phyloP scores from a whole-genome alignment of 768 basidiomycete genomes.

The Lentinula sp. region DNA sequence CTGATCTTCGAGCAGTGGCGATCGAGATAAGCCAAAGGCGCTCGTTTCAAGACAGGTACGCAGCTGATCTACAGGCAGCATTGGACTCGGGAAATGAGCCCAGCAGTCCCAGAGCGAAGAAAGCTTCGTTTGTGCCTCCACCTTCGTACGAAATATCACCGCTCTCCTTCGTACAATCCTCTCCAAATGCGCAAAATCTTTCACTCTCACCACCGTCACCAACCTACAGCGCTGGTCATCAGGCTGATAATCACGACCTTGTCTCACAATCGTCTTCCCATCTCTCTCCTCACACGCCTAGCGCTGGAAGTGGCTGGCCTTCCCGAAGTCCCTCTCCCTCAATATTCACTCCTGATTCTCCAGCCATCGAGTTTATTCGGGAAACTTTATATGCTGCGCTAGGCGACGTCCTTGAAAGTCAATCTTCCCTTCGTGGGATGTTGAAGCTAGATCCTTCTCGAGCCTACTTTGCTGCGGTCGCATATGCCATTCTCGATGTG shows the following conservation, averaged over 20 bases:
- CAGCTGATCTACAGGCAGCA: slow-evolving; percentile 69
- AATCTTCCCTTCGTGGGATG: slow-evolving; percentile 45
- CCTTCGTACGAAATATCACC: slow-evolving; percentile 49
- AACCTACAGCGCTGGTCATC: slow-evolving; percentile 4
- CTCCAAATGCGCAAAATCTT: slow-evolving; percentile 13
- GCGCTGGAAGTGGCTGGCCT: slow-evolving; percentile 4
- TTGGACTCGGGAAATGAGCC: slow-evolving; percentile 53
- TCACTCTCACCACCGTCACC: slow-evolving; percentile 15
- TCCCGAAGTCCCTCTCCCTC: slow-evolving; percentile 30
- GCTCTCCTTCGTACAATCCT: slow-evolving; percentile 14
- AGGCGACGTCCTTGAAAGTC: slow-evolving; percentile 58
- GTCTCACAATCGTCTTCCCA: slow-evolving; percentile 21
- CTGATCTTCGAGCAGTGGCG: slow-evolving; percentile 78
- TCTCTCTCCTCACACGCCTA: slow-evolving; percentile 18
- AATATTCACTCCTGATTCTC: slow-evolving; percentile 42
- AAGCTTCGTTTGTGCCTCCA: slow-evolving; percentile 66
- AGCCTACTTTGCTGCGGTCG: slow-evolving; percentile 76
- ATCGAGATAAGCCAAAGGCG: slow-evolving; percentile 84
- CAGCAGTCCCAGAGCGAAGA: slow-evolving; percentile 27
- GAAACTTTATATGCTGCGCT: slow-evolving; percentile 84
- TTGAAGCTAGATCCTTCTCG: slow-evolving; percentile 60
- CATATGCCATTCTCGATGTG: slow-evolving; percentile 66
- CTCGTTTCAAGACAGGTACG: slow-evolving; percentile 79
- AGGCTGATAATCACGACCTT: slow-evolving; percentile 10
- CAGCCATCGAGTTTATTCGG: slow-evolving; percentile 73